A percentile compares a stretch with the other conserved stretches of the same genome.
Evolutionary conservation across 2,329 filamentous ascomycete species (phyloP).

Genomic region (Gremmenia infestans): DNA sequence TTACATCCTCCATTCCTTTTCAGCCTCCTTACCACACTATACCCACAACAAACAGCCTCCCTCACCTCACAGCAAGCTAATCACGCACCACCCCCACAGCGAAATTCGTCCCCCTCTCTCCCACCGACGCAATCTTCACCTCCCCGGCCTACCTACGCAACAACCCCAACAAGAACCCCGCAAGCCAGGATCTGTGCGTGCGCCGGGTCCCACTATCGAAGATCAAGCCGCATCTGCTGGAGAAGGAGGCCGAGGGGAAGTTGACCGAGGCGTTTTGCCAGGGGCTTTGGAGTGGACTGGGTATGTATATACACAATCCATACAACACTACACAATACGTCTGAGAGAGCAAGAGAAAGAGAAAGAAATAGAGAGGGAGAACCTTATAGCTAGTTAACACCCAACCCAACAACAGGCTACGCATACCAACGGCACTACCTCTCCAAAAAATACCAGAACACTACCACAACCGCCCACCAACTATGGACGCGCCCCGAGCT

Average conservation of each 20-base stretch:
- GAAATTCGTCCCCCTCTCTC: constrained; percentile 47
- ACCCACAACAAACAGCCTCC: too few relatives aligned
- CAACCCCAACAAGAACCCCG: constrained; percentile 59
- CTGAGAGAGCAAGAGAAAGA: background rate
- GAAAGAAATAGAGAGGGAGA: too few relatives aligned
- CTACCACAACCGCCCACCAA: constrained; percentile 50
- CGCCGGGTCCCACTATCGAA: constrained; percentile 57
- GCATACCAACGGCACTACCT: constrained; percentile 54
- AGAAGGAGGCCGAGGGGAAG: constrained; percentile 62
- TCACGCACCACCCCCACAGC: constrained; percentile 16
- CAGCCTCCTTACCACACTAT: too few relatives aligned
- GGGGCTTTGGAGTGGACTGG: constrained; percentile 34
- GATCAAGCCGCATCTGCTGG: constrained; percentile 60
- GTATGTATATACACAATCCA: constrained; percentile 38
- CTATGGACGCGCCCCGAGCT: constrained; percentile 58
- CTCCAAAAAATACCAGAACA: constrained; percentile 51
- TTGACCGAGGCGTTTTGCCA: constrained; percentile 33
- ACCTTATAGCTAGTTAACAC: too few relatives aligned
- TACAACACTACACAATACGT: background rate
- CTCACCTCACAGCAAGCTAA: background rate
- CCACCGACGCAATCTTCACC: constrained; percentile 57
- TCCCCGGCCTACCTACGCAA: constrained; percentile 50
- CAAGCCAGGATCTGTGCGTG: constrained; percentile 60
- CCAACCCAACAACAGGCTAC: constrained; percentile 33
- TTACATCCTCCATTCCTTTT: background rate